Evolutionary conservation across 805 yeast genomes (phyloP).

Genomic region (Torulaspora microellipsoides): DNA sequence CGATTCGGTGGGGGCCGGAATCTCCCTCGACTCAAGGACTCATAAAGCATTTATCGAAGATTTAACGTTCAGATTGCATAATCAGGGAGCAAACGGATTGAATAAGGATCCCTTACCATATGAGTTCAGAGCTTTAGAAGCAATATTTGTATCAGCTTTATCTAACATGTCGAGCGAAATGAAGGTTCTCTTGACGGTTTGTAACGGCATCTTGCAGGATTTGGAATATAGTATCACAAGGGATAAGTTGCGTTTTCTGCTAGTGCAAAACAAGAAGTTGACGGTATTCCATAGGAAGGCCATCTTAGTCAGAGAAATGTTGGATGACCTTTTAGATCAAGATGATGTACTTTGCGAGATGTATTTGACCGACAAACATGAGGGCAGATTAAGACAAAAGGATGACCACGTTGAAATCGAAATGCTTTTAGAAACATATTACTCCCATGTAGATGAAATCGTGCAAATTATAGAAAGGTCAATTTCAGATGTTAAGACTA

Average conservation of each 20-base stretch:
- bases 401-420: constrained; percentile 86
- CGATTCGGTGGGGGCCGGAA: constrained; percentile 41
- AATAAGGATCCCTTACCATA: constrained; percentile 54
- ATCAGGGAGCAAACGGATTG: constrained; percentile 19
- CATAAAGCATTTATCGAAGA: constrained; percentile 26
- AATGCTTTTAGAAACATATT: constrained; percentile 83
- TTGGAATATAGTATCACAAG: constrained; percentile 80
- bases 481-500: constrained; percentile 78
- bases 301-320: constrained; percentile 69
- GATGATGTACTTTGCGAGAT: constrained; percentile 84
- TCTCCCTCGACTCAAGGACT: constrained; percentile 27
- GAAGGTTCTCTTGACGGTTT: constrained; percentile 74
- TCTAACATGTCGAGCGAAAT: constrained; percentile 78
- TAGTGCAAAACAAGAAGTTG: constrained; percentile 80
- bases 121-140: constrained; percentile 87
- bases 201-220: constrained; percentile 67
- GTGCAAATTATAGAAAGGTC: constrained; percentile 83
- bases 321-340: constrained; percentile 80
- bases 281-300: constrained; percentile 83
- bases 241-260: constrained; percentile 66
- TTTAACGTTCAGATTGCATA: constrained; percentile 22
- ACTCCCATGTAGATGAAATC: constrained; percentile 86
- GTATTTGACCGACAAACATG: constrained; percentile 61
- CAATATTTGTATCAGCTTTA: constrained; percentile 75
- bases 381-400: constrained; percentile 44